Conservation (phyloP, 192 early-diverging fungal species). For the Coemansia sp. region DNA sequence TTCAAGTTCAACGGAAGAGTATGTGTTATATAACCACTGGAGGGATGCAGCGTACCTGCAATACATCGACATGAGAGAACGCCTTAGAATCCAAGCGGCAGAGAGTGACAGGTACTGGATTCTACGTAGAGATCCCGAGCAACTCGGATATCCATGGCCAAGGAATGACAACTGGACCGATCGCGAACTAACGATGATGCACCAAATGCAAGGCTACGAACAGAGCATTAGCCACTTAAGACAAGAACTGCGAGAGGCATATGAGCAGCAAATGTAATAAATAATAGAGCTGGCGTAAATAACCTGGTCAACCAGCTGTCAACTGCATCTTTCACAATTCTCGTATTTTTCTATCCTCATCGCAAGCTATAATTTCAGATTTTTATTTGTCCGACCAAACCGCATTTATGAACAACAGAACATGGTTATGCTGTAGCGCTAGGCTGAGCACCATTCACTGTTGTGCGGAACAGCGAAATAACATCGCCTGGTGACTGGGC, state of each 20-base stretch:
- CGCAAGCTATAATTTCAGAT: neutral
- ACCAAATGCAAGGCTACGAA: neutral
- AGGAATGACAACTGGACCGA: slow-evolving; percentile 1
- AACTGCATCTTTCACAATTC: neutral
- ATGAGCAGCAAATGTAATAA: neutral
- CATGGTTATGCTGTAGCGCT: neutral
- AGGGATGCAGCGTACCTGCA: neutral
- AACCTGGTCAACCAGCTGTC: neutral
- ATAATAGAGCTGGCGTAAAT: neutral
- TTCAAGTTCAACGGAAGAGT: neutral
- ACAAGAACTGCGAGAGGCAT: slow-evolving; percentile 11
- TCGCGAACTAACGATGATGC: neutral
- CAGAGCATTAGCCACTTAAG: slow-evolving; percentile 15
- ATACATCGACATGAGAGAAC: neutral
- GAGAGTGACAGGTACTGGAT: neutral
- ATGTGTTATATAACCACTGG: neutral
- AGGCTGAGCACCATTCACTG: slow-evolving; percentile 27
- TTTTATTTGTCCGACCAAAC: neutral
- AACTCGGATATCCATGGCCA: slow-evolving; percentile 3
- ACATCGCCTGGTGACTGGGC: slow-evolving; percentile 67
- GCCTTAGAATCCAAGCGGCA: neutral
- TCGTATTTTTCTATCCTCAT: neutral
- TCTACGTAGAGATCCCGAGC: neutral
- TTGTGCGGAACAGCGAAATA: slow-evolving; percentile 60
- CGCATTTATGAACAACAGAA: neutral